Evolutionary conservation across 2,329 filamentous ascomycete genomes (phyloP).

Genomic region (Fusarium sp.): DNA sequence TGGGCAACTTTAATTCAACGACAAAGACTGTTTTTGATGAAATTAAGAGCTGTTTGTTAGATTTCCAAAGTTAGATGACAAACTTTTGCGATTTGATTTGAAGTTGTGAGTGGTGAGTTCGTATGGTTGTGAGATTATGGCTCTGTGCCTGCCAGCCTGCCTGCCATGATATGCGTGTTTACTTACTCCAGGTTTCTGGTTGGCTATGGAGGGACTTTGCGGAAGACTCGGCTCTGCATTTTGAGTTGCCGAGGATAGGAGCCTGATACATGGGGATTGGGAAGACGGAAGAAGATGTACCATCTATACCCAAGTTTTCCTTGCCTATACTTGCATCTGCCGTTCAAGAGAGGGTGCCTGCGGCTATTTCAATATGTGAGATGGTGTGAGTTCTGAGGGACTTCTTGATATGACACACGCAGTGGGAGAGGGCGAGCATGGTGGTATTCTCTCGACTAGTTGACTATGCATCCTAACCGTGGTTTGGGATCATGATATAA

Average conservation of each 20-base stretch:
- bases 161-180: neutral
- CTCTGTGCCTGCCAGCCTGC: neutral
- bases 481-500: too few species aligned
- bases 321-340: conserved; percentile 68
- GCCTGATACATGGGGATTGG: conserved; percentile 11
- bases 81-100: neutral
- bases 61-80: too few species aligned
- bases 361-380: too few species aligned
- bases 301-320: conserved; percentile 83
- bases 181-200: neutral
- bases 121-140: neutral
- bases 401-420: neutral
- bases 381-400: too few species aligned
- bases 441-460: too few species aligned
- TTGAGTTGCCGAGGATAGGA: conserved; percentile 11
- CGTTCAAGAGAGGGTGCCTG: neutral
- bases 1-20: conserved; percentile 42
- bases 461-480: too few species aligned
- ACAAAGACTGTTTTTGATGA: neutral
- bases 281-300: conserved; percentile 3
- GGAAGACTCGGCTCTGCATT: neutral
- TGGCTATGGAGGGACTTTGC: neutral
- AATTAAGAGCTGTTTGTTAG: neutral
- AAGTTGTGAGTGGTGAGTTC: conserved; percentile 1
- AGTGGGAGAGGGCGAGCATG: too few species aligned